Conservation (phyloP, 768 basidiomycete genomes). For the Psilocybe subaeruginosa region DNA sequence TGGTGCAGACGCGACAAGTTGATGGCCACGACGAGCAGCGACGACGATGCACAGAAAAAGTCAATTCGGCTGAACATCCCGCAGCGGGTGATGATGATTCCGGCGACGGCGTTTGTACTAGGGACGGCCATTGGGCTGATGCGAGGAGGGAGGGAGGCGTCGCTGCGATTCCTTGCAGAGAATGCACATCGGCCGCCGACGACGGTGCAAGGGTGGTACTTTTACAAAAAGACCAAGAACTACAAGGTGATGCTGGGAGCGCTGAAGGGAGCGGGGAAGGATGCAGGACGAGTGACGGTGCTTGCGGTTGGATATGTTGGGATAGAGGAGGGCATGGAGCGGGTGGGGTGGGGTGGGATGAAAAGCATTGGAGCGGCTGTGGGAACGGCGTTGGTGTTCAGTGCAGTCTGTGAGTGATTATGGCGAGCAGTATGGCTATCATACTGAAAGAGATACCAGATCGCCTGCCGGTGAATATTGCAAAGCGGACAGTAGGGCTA, state of each 20-base stretch:
- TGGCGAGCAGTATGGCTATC: background rate
- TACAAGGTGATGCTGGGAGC: constrained; percentile 80
- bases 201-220: constrained; percentile 92
- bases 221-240: constrained; percentile 96
- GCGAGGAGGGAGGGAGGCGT: constrained; percentile 71
- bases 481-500: constrained; percentile 49
- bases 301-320: constrained; percentile 46
- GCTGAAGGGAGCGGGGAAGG: constrained; percentile 63
- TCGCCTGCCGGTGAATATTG: constrained; percentile 55
- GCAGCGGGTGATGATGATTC: constrained; percentile 63
- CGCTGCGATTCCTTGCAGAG: constrained; percentile 86
- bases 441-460: constrained; percentile 39
- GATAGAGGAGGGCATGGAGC: constrained; percentile 43
- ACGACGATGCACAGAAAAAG: constrained; percentile 17
- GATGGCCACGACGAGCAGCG: constrained; percentile 13
- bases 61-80: constrained; percentile 47
- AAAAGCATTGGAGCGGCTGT: constrained; percentile 64
- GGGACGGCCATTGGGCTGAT: constrained; percentile 75
- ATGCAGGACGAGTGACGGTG: constrained; percentile 51
- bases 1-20: background rate
- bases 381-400: constrained; percentile 64
- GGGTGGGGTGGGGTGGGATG: constrained; percentile 40
- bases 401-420: constrained; percentile 48
- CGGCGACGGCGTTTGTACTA: constrained; percentile 58
- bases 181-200: constrained; percentile 87